Percentiles rank a stretch among this genome's conserved stretches.
Evolutionary conservation across 768 basidiomycete species (phyloP).

Genomic region (Neoboletus magnificus): DNA sequence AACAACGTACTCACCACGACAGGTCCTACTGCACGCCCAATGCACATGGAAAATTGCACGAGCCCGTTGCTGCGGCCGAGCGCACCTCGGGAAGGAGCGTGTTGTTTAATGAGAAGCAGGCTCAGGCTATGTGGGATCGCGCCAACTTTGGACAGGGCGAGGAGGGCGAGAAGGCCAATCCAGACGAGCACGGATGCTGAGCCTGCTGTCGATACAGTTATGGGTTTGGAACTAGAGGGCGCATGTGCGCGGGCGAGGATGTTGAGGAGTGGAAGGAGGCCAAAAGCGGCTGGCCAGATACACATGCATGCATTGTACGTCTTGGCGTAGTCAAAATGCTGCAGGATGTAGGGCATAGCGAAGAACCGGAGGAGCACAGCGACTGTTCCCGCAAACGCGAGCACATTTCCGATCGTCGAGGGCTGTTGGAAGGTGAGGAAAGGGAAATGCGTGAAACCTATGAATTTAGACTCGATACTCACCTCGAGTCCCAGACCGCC

Average conservation of each 20-base stretch:
- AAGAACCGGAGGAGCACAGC: constrained; percentile 48
- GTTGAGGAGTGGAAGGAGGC: constrained; percentile 49
- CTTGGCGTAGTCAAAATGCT: constrained; percentile 42
- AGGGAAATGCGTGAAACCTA: neutral
- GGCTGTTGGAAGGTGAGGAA: constrained; percentile 32
- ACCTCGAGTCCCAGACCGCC: constrained; percentile 61
- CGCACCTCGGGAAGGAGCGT: constrained; percentile 11
- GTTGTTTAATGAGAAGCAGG: constrained; percentile 58
- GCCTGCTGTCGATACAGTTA: constrained; percentile 12
- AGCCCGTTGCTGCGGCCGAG: constrained; percentile 63
- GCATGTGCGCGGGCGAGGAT: constrained; percentile 37
- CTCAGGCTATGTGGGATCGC: constrained; percentile 40
- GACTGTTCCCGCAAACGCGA: constrained; percentile 49
- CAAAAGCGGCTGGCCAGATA: constrained; percentile 52
- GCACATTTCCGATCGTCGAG: constrained; percentile 52
- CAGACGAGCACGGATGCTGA: constrained; percentile 37
- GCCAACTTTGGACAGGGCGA: constrained; percentile 35
- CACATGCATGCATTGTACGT: constrained; percentile 52
- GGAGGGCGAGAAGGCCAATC: constrained; percentile 42
- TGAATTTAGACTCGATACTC: neutral
- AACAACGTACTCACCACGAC: constrained; percentile 43
- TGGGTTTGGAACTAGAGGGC: neutral
- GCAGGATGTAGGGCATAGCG: constrained; percentile 51
- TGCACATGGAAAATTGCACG: constrained; percentile 54
- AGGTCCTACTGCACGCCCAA: constrained; percentile 52